Conservation (phyloP, 495 filamentous ascomycete genomes). For the Lasiosphaeria miniovina region DNA sequence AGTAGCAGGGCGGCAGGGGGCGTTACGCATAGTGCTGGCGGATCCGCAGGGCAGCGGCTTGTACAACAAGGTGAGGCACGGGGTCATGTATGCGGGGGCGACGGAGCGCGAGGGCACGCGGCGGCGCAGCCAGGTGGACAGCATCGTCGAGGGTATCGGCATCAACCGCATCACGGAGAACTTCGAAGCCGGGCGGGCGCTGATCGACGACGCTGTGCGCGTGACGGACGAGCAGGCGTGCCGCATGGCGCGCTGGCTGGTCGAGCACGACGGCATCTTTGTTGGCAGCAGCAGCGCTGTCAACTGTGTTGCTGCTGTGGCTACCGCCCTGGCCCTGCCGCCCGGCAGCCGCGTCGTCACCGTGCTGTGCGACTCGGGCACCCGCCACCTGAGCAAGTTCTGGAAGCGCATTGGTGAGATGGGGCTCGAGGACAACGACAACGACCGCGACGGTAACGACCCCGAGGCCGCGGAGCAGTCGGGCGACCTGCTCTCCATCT, state of each 20-base stretch:
- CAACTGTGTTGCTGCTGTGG: slow-evolving; percentile 89
- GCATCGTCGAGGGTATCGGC: slow-evolving; percentile 93
- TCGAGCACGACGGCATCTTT: slow-evolving; percentile 95
- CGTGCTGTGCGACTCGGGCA: slow-evolving; percentile 86
- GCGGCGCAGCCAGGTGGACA: slow-evolving; percentile 86
- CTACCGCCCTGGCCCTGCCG: slow-evolving; percentile 66
- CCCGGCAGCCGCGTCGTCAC: slow-evolving; percentile 79
- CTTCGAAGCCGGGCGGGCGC: slow-evolving; percentile 76
- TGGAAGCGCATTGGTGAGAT: slow-evolving; percentile 79
- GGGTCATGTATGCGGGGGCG: slow-evolving; percentile 83
- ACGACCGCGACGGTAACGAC: slow-evolving; percentile 7
- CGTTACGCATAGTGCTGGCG: slow-evolving; percentile 73
- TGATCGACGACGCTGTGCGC: slow-evolving; percentile 85
- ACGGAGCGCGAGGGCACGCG: slow-evolving; percentile 89
- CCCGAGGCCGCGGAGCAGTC: slow-evolving; percentile 14
- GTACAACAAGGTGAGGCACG: slow-evolving; percentile 84
- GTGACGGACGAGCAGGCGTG: slow-evolving; percentile 91
- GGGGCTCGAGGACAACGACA: slow-evolving; percentile 50
- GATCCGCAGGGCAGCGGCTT: slow-evolving; percentile 93
- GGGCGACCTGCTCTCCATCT: slow-evolving; percentile 33
- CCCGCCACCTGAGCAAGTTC: slow-evolving; percentile 89
- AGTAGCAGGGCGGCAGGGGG: slow-evolving; percentile 37
- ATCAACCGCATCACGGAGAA: slow-evolving; percentile 91
- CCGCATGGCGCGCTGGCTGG: slow-evolving; percentile 90
- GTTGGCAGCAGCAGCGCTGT: slow-evolving; percentile 91